Evolutionary conservation across 1,284 basidiomycete genomes (phyloP), one percentile per base, ranked within the genome.

Genomic region (Anthracocystis walkeri): DNA sequence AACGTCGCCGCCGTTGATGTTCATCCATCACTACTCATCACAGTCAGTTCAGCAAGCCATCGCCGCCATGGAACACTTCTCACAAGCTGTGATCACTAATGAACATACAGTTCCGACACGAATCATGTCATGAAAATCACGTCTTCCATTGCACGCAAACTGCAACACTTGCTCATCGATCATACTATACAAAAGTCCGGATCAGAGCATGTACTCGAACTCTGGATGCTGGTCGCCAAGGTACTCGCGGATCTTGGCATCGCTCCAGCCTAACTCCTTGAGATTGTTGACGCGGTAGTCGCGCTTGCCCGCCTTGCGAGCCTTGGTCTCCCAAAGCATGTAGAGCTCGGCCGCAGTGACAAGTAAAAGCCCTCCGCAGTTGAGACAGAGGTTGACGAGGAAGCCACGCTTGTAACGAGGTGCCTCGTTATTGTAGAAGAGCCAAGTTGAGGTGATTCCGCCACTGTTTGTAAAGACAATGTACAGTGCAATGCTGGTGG

Each of bases 201-300:
- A 57, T 68, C 55, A 75, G 20, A 75, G 72, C 57, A 69, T 75
- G 67, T 70, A 75, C 29, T 46, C 46, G 58, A 70, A 83, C 25
- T 79, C 78, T 20, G 82, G 79, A 38, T 82, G 79, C 29, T 68
- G 65, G 49, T 83, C 82, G 29, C 82, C 82, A 12, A 83, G 69
- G 49, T 78, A 78, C 42, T 68, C 66, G 33, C 75, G 70, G 49
- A 82, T 78, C 27, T 69, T 62, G 35, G 75, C 75, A 29, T 77
- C 61, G 27, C 55, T 53, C 80, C 75, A 79, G 18, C 76, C 70
- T 5, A 55, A 59, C 7, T 69, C 54, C 31, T 62, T 62, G 35
- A 78, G 65, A 31, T 73, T 54, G n/a, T 57, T 58, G 27, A 78
- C 77, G 29, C 71, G 65, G 48, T 69, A 44, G 59, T 80, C 77